A percentile compares a stretch with the other conserved stretches of the same genome.
phyloP scores from a whole-genome alignment of 2,329 filamentous ascomycete genomes.

The Rhytidhysteron rufulum region DNA sequence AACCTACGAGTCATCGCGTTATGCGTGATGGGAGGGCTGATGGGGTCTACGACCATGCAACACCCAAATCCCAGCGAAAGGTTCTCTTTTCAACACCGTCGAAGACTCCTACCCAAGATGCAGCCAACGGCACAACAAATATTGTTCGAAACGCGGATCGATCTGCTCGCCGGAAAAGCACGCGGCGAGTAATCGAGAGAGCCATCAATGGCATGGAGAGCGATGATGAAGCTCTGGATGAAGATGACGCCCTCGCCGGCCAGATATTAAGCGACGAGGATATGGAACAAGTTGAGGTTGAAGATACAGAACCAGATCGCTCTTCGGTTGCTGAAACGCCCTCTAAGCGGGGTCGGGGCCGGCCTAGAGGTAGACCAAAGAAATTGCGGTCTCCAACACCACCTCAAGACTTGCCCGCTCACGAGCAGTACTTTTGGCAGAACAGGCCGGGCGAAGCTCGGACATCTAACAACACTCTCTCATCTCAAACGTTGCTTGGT shows the following conservation, averaged over 20 bases:
- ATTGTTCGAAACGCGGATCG: constrained; percentile 70
- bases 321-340: constrained; percentile 49
- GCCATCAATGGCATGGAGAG: constrained; percentile 60
- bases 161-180: constrained; percentile 83
- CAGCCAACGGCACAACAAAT: constrained; percentile 53
- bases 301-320: constrained; percentile 20
- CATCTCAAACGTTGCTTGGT: constrained; percentile 70
- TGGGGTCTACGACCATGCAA: constrained; percentile 20
- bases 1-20: constrained; percentile 27
- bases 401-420: constrained; percentile 74
- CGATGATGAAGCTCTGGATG: constrained; percentile 65
- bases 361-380: constrained; percentile 55
- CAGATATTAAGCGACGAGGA: constrained; percentile 63
- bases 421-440: constrained; percentile 92
- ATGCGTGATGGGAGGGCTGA: constrained; percentile 16
- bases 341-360: constrained; percentile 49
- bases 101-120: constrained; percentile 31
- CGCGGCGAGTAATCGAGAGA: constrained; percentile 69
- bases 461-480: constrained; percentile 82
- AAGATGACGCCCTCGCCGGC: constrained; percentile 63
- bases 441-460: constrained; percentile 77
- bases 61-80: constrained; percentile 43
- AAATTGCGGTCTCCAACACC: constrained; percentile 71
- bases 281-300: constrained; percentile 29
- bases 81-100: constrained; percentile 45